Evolutionary conservation across 2,329 filamentous ascomycete species (phyloP), one percentile per base, ranked within the genome.

Genomic region (Bertia moriformis): DNA sequence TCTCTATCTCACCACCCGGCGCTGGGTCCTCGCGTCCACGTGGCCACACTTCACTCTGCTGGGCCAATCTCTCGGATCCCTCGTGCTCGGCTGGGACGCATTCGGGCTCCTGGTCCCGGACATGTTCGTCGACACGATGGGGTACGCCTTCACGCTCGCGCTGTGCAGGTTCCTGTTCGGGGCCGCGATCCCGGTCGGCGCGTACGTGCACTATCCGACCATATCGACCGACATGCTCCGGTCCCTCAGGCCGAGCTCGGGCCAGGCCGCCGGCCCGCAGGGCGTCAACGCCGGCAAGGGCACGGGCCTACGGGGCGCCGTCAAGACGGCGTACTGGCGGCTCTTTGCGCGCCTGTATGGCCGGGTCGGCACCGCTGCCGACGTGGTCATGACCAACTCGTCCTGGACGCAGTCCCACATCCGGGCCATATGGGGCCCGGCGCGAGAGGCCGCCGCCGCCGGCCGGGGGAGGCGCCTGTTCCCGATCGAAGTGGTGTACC

Each of bases 201-300:
- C 91, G 39, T 98, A 98, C 54, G 88, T 96, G 1, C 91, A 98
- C 61, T 98, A 96, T 55, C 91, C 91, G 1, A 96, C 89, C 41
- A 98, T 98, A 40, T 95, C 88, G 3, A 98, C 87, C 38, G 91
- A 98, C 52, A 98, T 98, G 91, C 73, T 98, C 3, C 71, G 76
- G 17, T 89, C 84, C 14, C 73, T 95, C 3, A 74, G 87, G 47
- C 74, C 82, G 5, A 57, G 55, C 5, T 71, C 67, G 2, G n/a
- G n/a, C n/a, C n/a, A n/a, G n/a, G 45, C 59, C 22, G 71, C 66
- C 37, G 82, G 78, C 13, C 57, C 56, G 40, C 79, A 73, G 59
- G 83, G 89, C 2, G 67, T 93, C 41, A 91, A 96, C 54, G 83
- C 88, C 3, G 88, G 89, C 20, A 71, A 83, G 40, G 89, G 87